Evolutionary conservation across 1,284 basidiomycete genomes (phyloP).

Genomic region (Porogramme epimiltina): DNA sequence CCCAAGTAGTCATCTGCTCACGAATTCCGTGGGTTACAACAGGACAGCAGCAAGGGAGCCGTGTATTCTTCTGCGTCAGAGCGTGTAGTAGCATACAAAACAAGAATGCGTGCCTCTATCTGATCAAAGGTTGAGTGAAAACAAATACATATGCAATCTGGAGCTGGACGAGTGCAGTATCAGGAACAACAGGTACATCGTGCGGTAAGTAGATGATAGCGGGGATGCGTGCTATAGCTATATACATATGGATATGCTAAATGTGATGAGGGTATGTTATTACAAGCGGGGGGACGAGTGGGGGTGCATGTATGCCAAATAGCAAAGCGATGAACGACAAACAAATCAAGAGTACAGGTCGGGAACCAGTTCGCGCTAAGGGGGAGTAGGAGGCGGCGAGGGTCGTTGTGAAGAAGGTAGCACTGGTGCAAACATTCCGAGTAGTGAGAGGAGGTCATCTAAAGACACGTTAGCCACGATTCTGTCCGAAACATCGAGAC

Average conservation of each 20-base stretch:
- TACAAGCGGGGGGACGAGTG: conserved; percentile 1
- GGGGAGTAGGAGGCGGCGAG: conserved; percentile 17
- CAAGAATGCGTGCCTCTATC: background rate
- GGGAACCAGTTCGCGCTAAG: background rate
- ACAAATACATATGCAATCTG: too few relatives aligned
- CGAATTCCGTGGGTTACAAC: too few relatives aligned
- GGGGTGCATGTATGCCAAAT: conserved; percentile 4
- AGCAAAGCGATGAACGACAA: conserved; percentile 12
- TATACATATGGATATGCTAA: conserved; percentile 9
- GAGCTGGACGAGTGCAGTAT: background rate
- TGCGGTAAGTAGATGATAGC: conserved; percentile 5
- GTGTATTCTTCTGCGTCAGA: too few relatives aligned
- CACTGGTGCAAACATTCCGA: conserved; percentile 19
- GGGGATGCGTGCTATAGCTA: background rate
- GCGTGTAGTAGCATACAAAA: too few relatives aligned
- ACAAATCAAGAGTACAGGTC: background rate
- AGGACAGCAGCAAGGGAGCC: too few relatives aligned
- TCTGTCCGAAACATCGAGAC: background rate
- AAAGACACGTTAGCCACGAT: background rate
- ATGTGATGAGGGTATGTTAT: background rate
- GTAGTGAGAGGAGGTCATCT: conserved; percentile 12
- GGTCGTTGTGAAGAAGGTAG: conserved; percentile 13
- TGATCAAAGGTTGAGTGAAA: too few relatives aligned
- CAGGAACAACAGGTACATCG: conserved; percentile 14
- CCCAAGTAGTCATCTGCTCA: too few relatives aligned